Evolutionary conservation across 169 alveolate species (phyloP).

Genomic region (Plasmodium adleri): DNA sequence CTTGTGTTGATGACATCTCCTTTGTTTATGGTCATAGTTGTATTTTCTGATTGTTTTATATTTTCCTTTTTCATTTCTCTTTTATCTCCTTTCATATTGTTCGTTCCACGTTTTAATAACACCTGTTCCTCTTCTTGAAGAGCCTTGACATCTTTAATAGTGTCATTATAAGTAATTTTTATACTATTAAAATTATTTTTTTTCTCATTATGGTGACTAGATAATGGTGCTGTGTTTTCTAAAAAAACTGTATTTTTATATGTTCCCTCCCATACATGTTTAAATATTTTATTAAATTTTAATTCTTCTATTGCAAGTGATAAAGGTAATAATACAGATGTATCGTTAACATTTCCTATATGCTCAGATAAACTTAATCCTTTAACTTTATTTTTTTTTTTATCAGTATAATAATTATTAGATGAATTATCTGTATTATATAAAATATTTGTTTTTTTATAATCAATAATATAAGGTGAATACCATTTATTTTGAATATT

Average conservation of each 20-base stretch:
- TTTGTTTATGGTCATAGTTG: no score
- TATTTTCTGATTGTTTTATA: background rate
- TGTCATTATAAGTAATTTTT: no score
- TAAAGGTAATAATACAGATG: slow-evolving; percentile 32
- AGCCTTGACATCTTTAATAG: no score
- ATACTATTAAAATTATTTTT: background rate
- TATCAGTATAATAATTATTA: background rate
- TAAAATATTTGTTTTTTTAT: slow-evolving; percentile 24
- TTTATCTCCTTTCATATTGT: background rate
- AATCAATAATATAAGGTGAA: slow-evolving; percentile 20
- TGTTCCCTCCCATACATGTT: slow-evolving; percentile 41
- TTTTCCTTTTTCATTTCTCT: background rate
- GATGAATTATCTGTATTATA: background rate
- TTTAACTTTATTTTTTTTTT: slow-evolving; percentile 41
- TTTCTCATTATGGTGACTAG: background rate
- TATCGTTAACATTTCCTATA: slow-evolving; percentile 15
- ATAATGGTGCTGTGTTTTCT: background rate
- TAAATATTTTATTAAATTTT: slow-evolving; percentile 23
- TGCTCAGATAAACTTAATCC: slow-evolving; percentile 55
- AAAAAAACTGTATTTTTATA: slow-evolving; percentile 32
- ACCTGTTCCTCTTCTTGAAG: background rate
- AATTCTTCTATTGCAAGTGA: slow-evolving; percentile 69
- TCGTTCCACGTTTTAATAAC: background rate
- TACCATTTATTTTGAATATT: background rate
- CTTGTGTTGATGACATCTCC: no score